A percentile compares a stretch with the other conserved stretches of the same genome.
Conservation (phyloP, 257 asterid species). For the Phtheirospermum japonicum region DNA sequence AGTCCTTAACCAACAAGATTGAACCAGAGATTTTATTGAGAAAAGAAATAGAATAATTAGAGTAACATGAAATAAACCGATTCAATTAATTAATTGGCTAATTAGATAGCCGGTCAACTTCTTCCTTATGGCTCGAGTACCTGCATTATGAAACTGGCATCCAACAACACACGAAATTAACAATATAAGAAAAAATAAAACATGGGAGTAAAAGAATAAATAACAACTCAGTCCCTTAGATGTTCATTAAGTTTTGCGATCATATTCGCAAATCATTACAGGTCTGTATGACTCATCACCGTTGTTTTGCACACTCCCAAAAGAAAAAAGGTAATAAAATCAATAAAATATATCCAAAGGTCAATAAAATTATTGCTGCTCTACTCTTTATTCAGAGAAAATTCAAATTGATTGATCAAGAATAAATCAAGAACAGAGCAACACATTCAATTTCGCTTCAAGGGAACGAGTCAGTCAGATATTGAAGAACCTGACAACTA, state of each 20-base stretch:
- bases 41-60: too few relatives aligned
- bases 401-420: not conserved
- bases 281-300: conserved; percentile 43
- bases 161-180: too few relatives aligned
- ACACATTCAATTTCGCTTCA: conserved; percentile 39
- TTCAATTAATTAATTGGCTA: too few relatives aligned
- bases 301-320: conserved; percentile 13
- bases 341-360: not conserved
- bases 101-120: too few relatives aligned
- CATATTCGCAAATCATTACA: conserved; percentile 49
- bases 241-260: conserved; percentile 39
- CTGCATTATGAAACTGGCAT: too few relatives aligned
- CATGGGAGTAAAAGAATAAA: too few relatives aligned
- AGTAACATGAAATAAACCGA: too few relatives aligned
- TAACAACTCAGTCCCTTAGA: conserved; percentile 55
- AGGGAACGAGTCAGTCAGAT: conserved; percentile 38
- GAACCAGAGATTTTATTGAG: too few relatives aligned
- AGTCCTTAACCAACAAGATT: too few relatives aligned
- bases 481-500: conserved; percentile 32
- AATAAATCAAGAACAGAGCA: conserved; percentile 21
- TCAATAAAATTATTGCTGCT: not conserved
- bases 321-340: not conserved
- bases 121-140: too few relatives aligned
- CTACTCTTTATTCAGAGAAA: conserved; percentile 24
- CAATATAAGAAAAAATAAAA: too few relatives aligned